These are phyloP conservation scores for Magnolia kwangsiensis DNA, from an alignment of 164 flowering plant species.

Conservation along the genomic window DNA sequence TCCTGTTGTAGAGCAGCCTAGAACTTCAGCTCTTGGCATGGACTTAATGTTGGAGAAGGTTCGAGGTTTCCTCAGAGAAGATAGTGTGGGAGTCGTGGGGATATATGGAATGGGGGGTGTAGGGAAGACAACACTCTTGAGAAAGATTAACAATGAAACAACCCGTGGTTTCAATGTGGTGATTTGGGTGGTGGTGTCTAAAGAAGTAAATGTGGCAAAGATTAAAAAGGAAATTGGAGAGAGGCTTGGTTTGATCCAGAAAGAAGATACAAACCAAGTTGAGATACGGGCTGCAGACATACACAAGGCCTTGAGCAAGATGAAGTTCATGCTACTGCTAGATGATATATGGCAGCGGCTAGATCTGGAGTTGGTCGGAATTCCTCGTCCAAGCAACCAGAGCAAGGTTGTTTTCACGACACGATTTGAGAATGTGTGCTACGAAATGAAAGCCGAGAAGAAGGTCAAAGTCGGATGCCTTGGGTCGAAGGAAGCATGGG, in stretches of 20 bases:
- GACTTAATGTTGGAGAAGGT: neutral
- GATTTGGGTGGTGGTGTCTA: conserved; percentile 2
- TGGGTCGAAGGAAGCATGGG: conserved; percentile 4
- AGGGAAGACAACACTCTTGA: conserved; percentile 12
- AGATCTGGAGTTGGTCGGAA: neutral
- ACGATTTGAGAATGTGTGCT: neutral
- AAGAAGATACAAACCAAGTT: neutral
- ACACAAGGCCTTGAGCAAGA: neutral
- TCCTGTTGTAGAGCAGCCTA: neutral
- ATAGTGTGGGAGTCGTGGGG: conserved; percentile 1
- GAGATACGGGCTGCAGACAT: neutral
- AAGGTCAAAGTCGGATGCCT: conserved; percentile 5
- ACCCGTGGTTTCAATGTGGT: neutral
- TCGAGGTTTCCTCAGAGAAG: neutral
- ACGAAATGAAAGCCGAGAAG: conserved; percentile 4
- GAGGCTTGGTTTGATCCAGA: neutral
- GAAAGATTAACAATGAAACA: neutral
- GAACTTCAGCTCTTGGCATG: neutral
- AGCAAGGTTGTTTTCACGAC: conserved; percentile 12
- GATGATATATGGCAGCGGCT: conserved; percentile 14
- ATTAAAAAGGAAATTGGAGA: neutral
- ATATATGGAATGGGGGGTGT: conserved; percentile 16
- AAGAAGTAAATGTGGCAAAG: neutral
- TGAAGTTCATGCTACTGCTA: conserved; percentile 9
- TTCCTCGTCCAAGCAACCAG: conserved; percentile 1